Evolutionary conservation across 2,329 filamentous ascomycete species (phyloP).

Genomic region (Tolypocladium tundrense): DNA sequence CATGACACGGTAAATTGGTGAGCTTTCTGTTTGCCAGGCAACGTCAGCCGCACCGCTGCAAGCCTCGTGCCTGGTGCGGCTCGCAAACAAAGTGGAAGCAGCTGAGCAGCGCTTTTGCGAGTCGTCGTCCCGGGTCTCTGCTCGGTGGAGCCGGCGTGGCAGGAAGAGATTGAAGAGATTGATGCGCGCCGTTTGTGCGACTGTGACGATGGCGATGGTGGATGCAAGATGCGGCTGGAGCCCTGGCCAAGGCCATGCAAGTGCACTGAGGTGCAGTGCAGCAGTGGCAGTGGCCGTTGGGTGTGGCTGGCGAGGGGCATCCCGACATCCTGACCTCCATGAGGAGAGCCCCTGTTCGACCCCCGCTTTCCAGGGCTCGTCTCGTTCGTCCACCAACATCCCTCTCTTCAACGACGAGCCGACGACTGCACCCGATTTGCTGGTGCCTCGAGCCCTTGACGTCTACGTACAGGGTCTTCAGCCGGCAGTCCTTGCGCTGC

Average conservation of each 20-base stretch:
- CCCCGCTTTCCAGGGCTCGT: not conserved
- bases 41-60: not conserved
- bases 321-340: not conserved
- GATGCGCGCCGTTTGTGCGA: not conserved
- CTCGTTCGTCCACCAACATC: not conserved
- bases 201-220: not conserved
- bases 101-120: not conserved
- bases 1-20: not conserved
- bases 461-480: not conserved
- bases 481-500: not conserved
- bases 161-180: not conserved
- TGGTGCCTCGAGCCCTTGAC: not conserved
- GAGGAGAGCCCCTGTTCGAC: not conserved
- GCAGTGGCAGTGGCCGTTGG: not conserved
- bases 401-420: not conserved
- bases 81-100: not conserved
- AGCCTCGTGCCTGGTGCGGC: not conserved
- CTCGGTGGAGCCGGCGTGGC: not conserved
- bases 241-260: not conserved
- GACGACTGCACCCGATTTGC: not conserved
- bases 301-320: not conserved
- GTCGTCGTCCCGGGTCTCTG: not conserved
- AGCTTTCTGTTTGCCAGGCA: not conserved
- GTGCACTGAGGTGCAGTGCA: not conserved
- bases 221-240: not conserved